A percentile compares a stretch with the other conserved stretches of the same genome.
These are phyloP conservation scores for Vitis hybrid DNA, from an alignment of 177 flowering plant genomes.

Conservation along the genomic window DNA sequence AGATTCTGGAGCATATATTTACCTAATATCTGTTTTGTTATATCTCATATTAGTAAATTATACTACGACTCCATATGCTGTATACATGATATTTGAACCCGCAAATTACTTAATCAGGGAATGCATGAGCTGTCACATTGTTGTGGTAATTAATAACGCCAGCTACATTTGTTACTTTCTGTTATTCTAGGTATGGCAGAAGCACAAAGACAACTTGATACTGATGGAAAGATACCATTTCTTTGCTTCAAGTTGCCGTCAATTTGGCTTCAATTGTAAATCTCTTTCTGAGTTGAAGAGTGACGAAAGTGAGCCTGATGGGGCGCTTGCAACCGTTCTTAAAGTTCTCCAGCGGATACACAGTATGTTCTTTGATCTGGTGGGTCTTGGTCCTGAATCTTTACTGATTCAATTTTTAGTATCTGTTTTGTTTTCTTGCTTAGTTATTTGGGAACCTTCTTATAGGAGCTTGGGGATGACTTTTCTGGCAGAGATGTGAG, in stretches of 20 bases:
- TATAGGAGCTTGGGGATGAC: conserved; percentile 43
- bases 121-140: background rate
- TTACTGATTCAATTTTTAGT: no score
- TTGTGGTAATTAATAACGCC: background rate
- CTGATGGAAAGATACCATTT: conserved; percentile 82
- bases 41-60: no score
- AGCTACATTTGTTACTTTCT: background rate
- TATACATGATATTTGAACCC: background rate
- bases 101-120: background rate
- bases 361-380: conserved; percentile 54
- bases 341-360: conserved; percentile 62
- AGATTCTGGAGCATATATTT: no score
- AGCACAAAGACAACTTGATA: conserved; percentile 66
- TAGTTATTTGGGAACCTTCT: conserved; percentile 8
- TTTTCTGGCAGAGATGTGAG: conserved; percentile 60
- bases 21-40: no score
- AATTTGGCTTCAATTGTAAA: conserved; percentile 47
- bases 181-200: conserved; percentile 60
- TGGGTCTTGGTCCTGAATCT: conserved; percentile 21
- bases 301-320: conserved; percentile 82
- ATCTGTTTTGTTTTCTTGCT: background rate
- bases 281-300: conserved; percentile 68
- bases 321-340: conserved; percentile 76
- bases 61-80: background rate
- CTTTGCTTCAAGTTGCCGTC: conserved; percentile 76